phyloP scores from a whole-genome alignment of 768 basidiomycete species.

The Multifurca ochricompacta region DNA sequence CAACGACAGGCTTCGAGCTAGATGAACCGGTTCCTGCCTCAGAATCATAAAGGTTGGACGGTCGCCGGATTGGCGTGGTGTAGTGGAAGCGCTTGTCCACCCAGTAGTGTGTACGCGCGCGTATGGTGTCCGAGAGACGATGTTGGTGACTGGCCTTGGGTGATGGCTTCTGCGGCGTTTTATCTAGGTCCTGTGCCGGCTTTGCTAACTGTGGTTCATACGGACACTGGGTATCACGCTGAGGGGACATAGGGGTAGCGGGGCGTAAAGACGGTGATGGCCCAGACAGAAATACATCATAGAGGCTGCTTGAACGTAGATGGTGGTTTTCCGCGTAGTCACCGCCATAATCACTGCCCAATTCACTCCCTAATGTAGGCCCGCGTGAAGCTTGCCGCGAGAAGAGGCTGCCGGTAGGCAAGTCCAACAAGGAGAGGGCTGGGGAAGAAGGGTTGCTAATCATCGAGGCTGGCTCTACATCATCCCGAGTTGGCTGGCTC shows the following conservation, averaged over 20 bases:
- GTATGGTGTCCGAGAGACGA: slow-evolving; percentile 43
- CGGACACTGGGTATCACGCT: not conserved
- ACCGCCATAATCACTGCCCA: slow-evolving; percentile 46
- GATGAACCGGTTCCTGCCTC: not conserved
- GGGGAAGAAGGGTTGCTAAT: slow-evolving; percentile 7
- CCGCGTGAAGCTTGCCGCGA: slow-evolving; percentile 15
- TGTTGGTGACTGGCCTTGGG: slow-evolving; percentile 19
- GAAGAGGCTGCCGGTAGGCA: slow-evolving; percentile 9
- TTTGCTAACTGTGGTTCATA: slow-evolving; percentile 19
- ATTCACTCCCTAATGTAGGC: slow-evolving; percentile 47
- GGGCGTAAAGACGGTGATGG: slow-evolving; percentile 24
- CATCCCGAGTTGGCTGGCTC: slow-evolving; percentile 9
- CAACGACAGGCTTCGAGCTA: not conserved
- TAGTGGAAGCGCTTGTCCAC: slow-evolving; percentile 46
- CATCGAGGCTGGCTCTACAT: slow-evolving; percentile 1
- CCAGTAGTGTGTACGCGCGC: slow-evolving; percentile 53
- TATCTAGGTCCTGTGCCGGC: slow-evolving; percentile 11
- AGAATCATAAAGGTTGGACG: not conserved
- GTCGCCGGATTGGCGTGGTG: slow-evolving; percentile 17
- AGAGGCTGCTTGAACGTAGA: slow-evolving; percentile 48
- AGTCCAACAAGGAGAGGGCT: slow-evolving; percentile 13
- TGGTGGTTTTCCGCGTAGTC: slow-evolving; percentile 39
- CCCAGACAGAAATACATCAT: slow-evolving; percentile 31
- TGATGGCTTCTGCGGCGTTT: slow-evolving; percentile 18
- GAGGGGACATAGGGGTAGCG: slow-evolving; percentile 12